Percentiles rank a stretch among this genome's conserved stretches.
These are phyloP conservation scores for Endocarpon pusillum DNA, from an alignment of 495 filamentous ascomycete genomes.

Conservation along the genomic window DNA sequence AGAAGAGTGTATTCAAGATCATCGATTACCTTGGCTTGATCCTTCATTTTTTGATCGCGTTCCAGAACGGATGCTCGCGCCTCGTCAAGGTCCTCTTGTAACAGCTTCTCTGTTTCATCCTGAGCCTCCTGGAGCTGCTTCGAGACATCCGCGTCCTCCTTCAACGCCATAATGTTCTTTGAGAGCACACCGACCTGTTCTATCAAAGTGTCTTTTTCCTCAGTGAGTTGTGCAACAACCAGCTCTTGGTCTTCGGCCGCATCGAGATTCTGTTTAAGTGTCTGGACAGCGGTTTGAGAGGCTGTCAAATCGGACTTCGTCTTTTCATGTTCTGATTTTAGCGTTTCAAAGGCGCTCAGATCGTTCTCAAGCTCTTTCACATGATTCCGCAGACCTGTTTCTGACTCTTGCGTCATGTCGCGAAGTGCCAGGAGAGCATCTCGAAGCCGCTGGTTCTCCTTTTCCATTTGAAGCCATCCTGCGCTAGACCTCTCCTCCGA, in stretches of 20 bases:
- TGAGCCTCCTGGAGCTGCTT: constrained; percentile 90
- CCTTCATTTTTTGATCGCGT: constrained; percentile 39
- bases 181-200: too few species aligned
- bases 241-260: constrained; percentile 73
- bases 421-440: constrained; percentile 71
- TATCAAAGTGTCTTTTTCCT: constrained; percentile 65
- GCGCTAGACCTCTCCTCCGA: constrained; percentile 74
- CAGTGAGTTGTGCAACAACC: constrained; percentile 82
- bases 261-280: constrained; percentile 81
- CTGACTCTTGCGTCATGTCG: constrained; percentile 73
- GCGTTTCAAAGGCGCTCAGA: constrained; percentile 45
- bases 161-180: constrained; percentile 60
- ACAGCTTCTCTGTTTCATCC: constrained; percentile 82
- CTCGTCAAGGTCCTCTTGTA: constrained; percentile 83
- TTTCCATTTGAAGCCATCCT: constrained; percentile 83
- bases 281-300: constrained; percentile 62
- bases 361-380: constrained; percentile 69
- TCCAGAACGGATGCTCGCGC: constrained; percentile 63
- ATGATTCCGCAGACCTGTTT: constrained; percentile 58
- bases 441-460: constrained; percentile 70
- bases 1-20: constrained; percentile 81
- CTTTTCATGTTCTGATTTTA: constrained; percentile 54
- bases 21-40: constrained; percentile 59
- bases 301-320: constrained; percentile 54
- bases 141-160: constrained; percentile 71